Conservation (phyloP, 345 rosid species). For the Ceriops tagal region DNA sequence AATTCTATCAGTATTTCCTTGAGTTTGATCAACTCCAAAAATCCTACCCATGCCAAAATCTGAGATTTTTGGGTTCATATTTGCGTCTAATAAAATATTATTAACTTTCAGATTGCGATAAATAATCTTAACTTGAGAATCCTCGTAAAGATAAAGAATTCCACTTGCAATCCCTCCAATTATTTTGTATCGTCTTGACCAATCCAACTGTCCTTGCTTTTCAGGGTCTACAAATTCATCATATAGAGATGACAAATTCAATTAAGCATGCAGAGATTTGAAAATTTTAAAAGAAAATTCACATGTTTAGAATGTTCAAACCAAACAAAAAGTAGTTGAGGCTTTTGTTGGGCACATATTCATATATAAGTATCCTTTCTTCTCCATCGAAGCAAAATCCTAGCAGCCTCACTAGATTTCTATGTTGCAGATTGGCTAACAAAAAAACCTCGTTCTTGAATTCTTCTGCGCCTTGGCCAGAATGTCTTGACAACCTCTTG, state of each 20-base stretch:
- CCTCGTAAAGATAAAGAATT: constrained; percentile 51
- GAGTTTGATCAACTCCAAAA: constrained; percentile 21
- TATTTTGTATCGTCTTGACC: constrained; percentile 45
- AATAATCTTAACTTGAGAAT: constrained; percentile 44
- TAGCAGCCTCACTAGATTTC: constrained; percentile 41
- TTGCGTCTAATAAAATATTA: constrained; percentile 34
- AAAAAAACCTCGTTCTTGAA: constrained; percentile 45
- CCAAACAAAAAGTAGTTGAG: constrained; percentile 40
- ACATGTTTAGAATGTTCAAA: background rate
- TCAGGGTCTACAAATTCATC: constrained; percentile 23
- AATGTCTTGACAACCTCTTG: constrained; percentile 40
- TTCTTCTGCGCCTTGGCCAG: constrained; percentile 39
- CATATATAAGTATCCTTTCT: constrained; percentile 53
- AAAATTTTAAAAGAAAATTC: background rate
- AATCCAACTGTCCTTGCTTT: constrained; percentile 35
- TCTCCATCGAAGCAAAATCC: constrained; percentile 46
- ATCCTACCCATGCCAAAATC: constrained; percentile 34
- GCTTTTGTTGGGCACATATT: constrained; percentile 44
- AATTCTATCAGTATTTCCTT: constrained; percentile 21
- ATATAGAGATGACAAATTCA: background rate
- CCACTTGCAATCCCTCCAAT: constrained; percentile 52
- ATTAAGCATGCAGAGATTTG: background rate
- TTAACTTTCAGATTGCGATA: constrained; percentile 53
- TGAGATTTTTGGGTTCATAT: constrained; percentile 30
- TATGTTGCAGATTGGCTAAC: constrained; percentile 48